Percentiles rank a stretch among this genome's conserved stretches.
Evolutionary conservation across 2,329 filamentous ascomycete genomes (phyloP).

Genomic region (Thielaviopsis ethacetica): DNA sequence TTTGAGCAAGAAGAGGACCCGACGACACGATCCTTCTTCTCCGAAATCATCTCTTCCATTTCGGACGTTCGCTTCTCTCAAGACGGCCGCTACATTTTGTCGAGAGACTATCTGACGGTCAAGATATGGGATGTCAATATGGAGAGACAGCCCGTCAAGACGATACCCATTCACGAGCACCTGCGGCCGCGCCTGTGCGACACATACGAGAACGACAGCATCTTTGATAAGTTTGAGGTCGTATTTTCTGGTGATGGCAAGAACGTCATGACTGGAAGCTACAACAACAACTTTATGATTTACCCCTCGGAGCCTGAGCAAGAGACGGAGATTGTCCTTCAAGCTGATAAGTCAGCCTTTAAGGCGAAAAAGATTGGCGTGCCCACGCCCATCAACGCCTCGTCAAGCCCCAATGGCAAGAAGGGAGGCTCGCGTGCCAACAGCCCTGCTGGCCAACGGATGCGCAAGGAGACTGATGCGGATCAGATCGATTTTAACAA

Average conservation of each 20-base stretch:
- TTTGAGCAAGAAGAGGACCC: conserved; percentile 99
- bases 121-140: conserved; percentile 99
- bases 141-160: conserved; percentile 95
- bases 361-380: conserved; percentile 99
- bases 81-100: conserved; percentile 92
- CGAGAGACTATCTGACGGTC: conserved; percentile 92
- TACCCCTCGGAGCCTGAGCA: conserved; percentile 92
- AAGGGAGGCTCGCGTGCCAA: conserved; percentile 77
- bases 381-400: conserved; percentile 83
- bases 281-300: conserved; percentile 99
- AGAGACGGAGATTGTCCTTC: conserved; percentile 91
- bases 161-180: conserved; percentile 96
- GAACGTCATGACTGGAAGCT: conserved; percentile 99
- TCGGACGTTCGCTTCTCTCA: conserved; percentile 96
- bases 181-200: conserved; percentile 86
- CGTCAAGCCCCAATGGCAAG: conserved; percentile 64
- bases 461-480: conserved; percentile 98
- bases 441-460: conserved; percentile 80
- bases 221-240: conserved; percentile 99
- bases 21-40: conserved; percentile 94
- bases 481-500: conserved; percentile 99
- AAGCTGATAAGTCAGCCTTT: conserved; percentile 97
- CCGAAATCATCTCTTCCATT: conserved; percentile 98
- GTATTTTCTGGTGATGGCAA: conserved; percentile 96
- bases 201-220: conserved; percentile 98